Evolutionary conservation across 148 eudicot genomes (phyloP).

Genomic region (Talinum fruticosum): DNA sequence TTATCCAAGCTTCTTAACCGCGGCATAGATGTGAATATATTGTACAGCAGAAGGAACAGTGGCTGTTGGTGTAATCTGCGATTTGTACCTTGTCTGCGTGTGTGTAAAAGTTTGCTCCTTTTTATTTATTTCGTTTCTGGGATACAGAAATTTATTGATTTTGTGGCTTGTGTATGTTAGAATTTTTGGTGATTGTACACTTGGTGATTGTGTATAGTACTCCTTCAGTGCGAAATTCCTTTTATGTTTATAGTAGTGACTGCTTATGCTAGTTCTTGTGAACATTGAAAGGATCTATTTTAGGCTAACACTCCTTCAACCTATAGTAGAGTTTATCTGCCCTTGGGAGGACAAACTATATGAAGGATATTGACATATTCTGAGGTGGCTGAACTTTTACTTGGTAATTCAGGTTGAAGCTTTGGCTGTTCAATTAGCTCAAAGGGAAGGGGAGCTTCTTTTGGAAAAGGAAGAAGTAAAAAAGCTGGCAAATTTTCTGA

Average conservation of each 20-base stretch:
- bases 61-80: no score
- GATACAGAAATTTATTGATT: neutral
- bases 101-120: no score
- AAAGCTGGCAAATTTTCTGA: conserved; percentile 79
- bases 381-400: conserved; percentile 10
- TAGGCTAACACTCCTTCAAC: neutral
- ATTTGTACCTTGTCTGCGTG: no score
- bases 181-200: neutral
- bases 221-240: neutral
- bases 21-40: neutral
- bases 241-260: neutral
- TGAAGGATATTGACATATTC: neutral
- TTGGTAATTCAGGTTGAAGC: conserved; percentile 77
- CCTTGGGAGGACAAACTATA: neutral
- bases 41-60: neutral
- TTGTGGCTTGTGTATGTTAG: neutral
- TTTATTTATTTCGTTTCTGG: neutral
- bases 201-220: neutral
- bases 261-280: neutral
- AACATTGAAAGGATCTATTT: neutral
- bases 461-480: conserved; percentile 98
- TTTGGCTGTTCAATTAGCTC: conserved; percentile 86
- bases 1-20: no score
- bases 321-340: neutral
- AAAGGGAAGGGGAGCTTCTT: conserved; percentile 93